Percentiles rank a stretch among this genome's conserved stretches.
phyloP scores from a whole-genome alignment of 106 monocot genomes.

The Platanthera zijinensis region DNA sequence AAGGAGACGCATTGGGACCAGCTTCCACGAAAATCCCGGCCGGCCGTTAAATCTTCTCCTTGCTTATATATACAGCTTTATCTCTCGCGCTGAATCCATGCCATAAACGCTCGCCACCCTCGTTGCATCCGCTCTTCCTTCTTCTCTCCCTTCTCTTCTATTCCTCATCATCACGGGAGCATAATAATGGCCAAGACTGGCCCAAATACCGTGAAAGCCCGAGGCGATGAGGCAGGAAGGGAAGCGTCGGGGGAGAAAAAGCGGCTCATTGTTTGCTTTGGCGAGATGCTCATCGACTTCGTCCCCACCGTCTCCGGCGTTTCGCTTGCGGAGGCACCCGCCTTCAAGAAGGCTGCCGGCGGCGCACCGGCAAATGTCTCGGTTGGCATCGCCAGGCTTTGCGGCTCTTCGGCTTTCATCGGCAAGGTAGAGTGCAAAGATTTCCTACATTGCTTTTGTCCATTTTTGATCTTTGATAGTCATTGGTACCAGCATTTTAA shows the following conservation, averaged over 20 bases:
- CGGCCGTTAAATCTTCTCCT: neutral
- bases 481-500: too few species aligned
- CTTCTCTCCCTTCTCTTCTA: neutral
- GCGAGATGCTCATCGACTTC: slow-evolving; percentile 47
- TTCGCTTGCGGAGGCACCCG: slow-evolving; percentile 36
- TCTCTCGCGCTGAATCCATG: neutral
- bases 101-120: neutral
- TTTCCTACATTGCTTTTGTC: too few species aligned
- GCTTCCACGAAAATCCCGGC: neutral
- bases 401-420: slow-evolving; percentile 41
- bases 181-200: neutral
- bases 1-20: neutral
- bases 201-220: neutral
- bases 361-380: slow-evolving; percentile 50
- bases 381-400: slow-evolving; percentile 38
- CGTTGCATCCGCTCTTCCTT: neutral
- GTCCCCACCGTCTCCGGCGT: slow-evolving; percentile 36
- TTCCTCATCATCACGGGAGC: neutral
- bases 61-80: neutral
- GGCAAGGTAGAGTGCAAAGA: slow-evolving; percentile 23
- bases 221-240: slow-evolving; percentile 9
- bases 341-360: slow-evolving; percentile 44
- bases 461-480: too few species aligned
- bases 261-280: slow-evolving; percentile 32
- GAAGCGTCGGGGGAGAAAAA: neutral